phyloP scores from a whole-genome alignment of 306 rosid species.

The Urtica urens region DNA sequence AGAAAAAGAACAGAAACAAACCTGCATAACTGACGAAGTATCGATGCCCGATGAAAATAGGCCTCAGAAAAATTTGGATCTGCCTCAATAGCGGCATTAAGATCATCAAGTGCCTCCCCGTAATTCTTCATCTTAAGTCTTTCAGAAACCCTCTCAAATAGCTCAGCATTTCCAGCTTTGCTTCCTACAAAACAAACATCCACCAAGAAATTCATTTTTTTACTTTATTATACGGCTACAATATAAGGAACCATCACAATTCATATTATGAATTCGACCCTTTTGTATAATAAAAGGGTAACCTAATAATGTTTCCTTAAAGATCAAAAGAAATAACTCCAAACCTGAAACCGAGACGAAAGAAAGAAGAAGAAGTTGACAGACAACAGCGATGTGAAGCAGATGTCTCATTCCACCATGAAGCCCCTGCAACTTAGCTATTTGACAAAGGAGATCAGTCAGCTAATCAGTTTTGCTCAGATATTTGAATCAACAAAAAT shows the following conservation, averaged over 20 bases:
- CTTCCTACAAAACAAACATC: constrained; percentile 40
- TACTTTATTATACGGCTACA: not conserved
- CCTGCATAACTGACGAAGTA: constrained; percentile 97
- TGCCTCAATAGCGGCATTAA: constrained; percentile 86
- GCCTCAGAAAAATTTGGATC: constrained; percentile 91
- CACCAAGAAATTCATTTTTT: constrained; percentile 4
- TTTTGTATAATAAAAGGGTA: too few relatives aligned
- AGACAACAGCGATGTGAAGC: constrained; percentile 62
- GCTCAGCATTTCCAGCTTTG: constrained; percentile 53
- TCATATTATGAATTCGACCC: too few relatives aligned
- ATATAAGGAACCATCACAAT: too few relatives aligned
- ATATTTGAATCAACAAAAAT: too few relatives aligned
- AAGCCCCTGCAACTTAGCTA: too few relatives aligned
- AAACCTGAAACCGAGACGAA: constrained; percentile 80
- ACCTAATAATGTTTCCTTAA: too few relatives aligned
- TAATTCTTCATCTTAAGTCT: constrained; percentile 72
- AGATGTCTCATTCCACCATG: too few relatives aligned
- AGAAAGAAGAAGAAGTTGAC: constrained; percentile 84
- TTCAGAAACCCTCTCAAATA: constrained; percentile 65
- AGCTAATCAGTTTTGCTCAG: too few relatives aligned
- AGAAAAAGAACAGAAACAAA: constrained; percentile 8
- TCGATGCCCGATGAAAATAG: constrained; percentile 62
- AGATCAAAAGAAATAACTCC: not conserved
- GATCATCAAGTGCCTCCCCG: constrained; percentile 87
- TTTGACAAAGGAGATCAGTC: too few relatives aligned